A percentile compares a stretch with the other conserved stretches of the same genome.
phyloP scores from a whole-genome alignment of 495 filamentous ascomycete genomes.

The Aspergillus ostianus region DNA sequence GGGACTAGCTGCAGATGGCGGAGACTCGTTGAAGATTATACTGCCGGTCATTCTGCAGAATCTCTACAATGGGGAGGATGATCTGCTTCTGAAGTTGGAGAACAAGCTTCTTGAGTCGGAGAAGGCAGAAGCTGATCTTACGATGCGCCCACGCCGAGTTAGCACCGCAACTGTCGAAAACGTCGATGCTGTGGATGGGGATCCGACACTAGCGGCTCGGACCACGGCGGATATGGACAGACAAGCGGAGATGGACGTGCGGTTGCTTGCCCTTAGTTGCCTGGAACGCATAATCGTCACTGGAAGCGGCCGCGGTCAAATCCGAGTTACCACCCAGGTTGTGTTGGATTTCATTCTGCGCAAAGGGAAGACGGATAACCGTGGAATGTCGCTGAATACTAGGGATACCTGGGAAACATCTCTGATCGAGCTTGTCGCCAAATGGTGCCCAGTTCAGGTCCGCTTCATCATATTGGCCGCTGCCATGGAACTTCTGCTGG shows the following conservation, averaged over 20 bases:
- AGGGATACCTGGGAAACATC: slow-evolving; percentile 70
- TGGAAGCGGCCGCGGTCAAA: slow-evolving; percentile 69
- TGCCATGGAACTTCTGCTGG: slow-evolving; percentile 69
- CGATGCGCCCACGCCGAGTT: slow-evolving; percentile 58
- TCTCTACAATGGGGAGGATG: slow-evolving; percentile 72
- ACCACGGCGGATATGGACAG: slow-evolving; percentile 81
- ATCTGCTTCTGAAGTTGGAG: slow-evolving; percentile 61
- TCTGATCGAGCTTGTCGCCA: slow-evolving; percentile 70
- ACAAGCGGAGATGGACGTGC: slow-evolving; percentile 82
- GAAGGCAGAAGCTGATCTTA: slow-evolving; percentile 57
- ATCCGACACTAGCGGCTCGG: slow-evolving; percentile 68
- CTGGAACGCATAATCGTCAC: slow-evolving; percentile 75
- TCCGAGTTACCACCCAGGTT: slow-evolving; percentile 67
- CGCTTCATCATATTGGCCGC: slow-evolving; percentile 83
- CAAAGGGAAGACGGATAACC: slow-evolving; percentile 34
- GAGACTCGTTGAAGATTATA: slow-evolving; percentile 68
- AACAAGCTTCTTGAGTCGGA: slow-evolving; percentile 61
- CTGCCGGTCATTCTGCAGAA: slow-evolving; percentile 83
- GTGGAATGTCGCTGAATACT: slow-evolving; percentile 11
- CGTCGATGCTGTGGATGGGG: slow-evolving; percentile 61
- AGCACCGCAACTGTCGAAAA: slow-evolving; percentile 79
- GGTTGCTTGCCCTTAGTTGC: slow-evolving; percentile 75
- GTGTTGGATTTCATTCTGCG: slow-evolving; percentile 69
- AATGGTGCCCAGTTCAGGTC: slow-evolving; percentile 88
- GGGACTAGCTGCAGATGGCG: slow-evolving; percentile 67